Conservation (phyloP, 805 yeast genomes). For the Teunomyces funiuensis region DNA sequence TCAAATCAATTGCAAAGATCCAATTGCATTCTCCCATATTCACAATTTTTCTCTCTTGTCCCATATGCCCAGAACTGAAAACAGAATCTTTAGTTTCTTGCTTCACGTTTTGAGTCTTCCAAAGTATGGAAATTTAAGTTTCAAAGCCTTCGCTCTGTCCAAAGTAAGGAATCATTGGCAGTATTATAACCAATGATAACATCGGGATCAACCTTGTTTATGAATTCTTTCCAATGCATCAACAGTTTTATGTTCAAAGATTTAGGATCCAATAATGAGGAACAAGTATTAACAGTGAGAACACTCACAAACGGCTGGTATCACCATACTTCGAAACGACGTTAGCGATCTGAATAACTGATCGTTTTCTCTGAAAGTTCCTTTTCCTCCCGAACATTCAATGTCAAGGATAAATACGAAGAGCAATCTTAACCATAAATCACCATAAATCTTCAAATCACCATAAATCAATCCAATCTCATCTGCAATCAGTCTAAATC, state of each 20-base stretch:
- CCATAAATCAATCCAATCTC: no score
- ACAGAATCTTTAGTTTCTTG: constrained; percentile 81
- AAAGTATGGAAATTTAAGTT: constrained; percentile 78
- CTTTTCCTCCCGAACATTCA: constrained; percentile 97
- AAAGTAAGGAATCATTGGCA: constrained; percentile 88
- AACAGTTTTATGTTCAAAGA: constrained; percentile 71
- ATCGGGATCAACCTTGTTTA: constrained; percentile 86
- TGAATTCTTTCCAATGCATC: constrained; percentile 80
- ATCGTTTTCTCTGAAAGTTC: constrained; percentile 95
- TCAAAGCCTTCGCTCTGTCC: constrained; percentile 79
- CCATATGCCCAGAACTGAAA: constrained; percentile 97
- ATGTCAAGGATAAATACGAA: constrained; percentile 94
- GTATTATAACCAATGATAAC: constrained; percentile 96
- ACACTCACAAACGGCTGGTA: constrained; percentile 89
- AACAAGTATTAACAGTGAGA: constrained; percentile 86
- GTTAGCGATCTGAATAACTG: constrained; percentile 96
- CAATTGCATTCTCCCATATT: constrained; percentile 93
- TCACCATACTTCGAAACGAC: constrained; percentile 87
- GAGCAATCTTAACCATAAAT: constrained; percentile 86
- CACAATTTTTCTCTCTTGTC: constrained; percentile 85
- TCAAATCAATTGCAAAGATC: constrained; percentile 91
- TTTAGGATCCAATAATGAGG: constrained; percentile 92
- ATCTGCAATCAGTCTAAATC: no score
- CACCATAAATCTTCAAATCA: no score
- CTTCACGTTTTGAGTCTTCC: constrained; percentile 68